These are phyloP conservation scores for Melanopsichium pennsylvanicum DNA, from an alignment of 1,284 basidiomycete genomes.

Conservation along the genomic window DNA sequence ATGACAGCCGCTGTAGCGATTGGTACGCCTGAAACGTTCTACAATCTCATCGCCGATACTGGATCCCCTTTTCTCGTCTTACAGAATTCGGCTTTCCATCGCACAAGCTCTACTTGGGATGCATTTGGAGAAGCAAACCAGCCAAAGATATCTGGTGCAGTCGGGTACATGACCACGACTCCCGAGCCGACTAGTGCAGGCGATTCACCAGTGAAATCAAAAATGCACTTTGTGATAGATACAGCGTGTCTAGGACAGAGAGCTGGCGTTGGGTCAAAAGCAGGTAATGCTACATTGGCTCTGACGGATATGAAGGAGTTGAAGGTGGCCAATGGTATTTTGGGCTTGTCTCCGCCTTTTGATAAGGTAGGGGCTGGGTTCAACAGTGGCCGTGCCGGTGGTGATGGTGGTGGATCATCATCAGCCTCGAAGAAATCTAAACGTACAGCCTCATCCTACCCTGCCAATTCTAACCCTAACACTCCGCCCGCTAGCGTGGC, in stretches of 20 bases:
- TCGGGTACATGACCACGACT: slow-evolving; percentile 13
- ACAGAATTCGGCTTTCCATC: background rate
- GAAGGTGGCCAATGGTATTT: slow-evolving; percentile 14
- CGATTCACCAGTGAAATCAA: slow-evolving; percentile 1
- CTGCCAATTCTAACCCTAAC: no score
- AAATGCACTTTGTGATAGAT: slow-evolving; percentile 22
- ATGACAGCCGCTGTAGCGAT: no score
- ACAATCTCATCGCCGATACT: slow-evolving; percentile 29
- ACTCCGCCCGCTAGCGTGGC: background rate
- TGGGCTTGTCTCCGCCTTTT: slow-evolving; percentile 33
- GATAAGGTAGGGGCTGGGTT: background rate
- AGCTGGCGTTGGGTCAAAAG: slow-evolving; percentile 2
- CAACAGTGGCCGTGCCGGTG: background rate
- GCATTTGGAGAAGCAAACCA: background rate
- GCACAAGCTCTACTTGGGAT: slow-evolving; percentile 1
- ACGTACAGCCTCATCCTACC: no score
- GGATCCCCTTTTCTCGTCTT: slow-evolving; percentile 32
- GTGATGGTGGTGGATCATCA: background rate
- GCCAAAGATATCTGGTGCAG: background rate
- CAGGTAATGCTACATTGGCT: slow-evolving; percentile 8
- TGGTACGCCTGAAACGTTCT: no score
- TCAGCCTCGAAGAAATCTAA: background rate
- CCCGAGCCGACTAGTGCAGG: background rate
- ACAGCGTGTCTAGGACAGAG: slow-evolving; percentile 2
- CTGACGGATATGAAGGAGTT: slow-evolving; percentile 13